phyloP scores from a whole-genome alignment of 768 basidiomycete genomes.

The Inosperma sp. region DNA sequence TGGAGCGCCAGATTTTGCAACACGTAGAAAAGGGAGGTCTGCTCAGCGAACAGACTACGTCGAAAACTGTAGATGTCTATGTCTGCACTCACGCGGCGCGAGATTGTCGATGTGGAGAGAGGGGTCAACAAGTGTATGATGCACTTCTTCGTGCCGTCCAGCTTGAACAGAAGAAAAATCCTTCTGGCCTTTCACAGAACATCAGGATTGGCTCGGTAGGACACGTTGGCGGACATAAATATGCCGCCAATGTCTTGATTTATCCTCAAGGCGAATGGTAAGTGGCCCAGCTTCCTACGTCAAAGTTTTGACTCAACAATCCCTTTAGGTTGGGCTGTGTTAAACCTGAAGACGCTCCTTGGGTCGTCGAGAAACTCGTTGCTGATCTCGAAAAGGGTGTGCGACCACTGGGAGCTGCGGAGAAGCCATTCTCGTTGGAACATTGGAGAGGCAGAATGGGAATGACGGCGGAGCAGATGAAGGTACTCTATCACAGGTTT shows the following conservation, averaged over 20 bases:
- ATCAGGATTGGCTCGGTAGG: slow-evolving; percentile 60
- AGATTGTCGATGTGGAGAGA: slow-evolving; percentile 76
- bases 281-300: slow-evolving; percentile 16
- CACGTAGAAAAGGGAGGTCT: slow-evolving; percentile 19
- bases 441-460: slow-evolving; percentile 78
- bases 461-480: slow-evolving; percentile 52
- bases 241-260: slow-evolving; percentile 61
- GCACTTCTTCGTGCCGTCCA: slow-evolving; percentile 52
- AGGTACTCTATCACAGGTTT: slow-evolving; percentile 28
- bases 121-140: slow-evolving; percentile 51
- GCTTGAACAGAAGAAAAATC: slow-evolving; percentile 29
- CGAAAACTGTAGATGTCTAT: slow-evolving; percentile 43
- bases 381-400: slow-evolving; percentile 20
- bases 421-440: slow-evolving; percentile 37
- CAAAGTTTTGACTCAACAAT: slow-evolving; percentile 1
- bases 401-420: slow-evolving; percentile 23
- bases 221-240: slow-evolving; percentile 83
- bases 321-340: slow-evolving; percentile 57
- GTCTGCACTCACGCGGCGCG: slow-evolving; percentile 77
- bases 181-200: slow-evolving; percentile 20
- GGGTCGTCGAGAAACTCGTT: slow-evolving; percentile 44
- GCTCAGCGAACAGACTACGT: slow-evolving; percentile 1
- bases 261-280: slow-evolving; percentile 75
- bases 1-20: slow-evolving; percentile 34
- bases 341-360: slow-evolving; percentile 50